A percentile compares a stretch with the other conserved stretches of the same genome.
phyloP scores from a whole-genome alignment of 305 asterid genomes.

The Fraxinus angustifolia region DNA sequence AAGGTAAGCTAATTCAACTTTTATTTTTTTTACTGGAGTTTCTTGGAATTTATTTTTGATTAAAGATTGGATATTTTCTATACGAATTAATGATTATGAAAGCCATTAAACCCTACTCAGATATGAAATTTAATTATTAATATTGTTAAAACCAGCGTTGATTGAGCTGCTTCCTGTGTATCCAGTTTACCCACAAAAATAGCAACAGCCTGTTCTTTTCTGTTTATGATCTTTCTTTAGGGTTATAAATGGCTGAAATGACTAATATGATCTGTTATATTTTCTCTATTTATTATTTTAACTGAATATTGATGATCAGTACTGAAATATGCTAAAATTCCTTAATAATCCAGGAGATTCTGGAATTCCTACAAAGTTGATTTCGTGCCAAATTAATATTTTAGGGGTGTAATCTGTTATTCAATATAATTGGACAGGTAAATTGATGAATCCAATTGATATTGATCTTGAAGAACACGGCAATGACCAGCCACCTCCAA shows the following conservation, averaged over 20 bases:
- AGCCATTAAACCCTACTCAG: not conserved
- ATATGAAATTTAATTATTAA: not conserved
- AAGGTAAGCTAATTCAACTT: not conserved
- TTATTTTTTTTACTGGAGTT: not conserved
- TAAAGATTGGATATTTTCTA: not conserved
- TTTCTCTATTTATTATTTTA: not conserved
- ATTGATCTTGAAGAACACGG: conserved; percentile 44
- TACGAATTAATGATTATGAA: not conserved
- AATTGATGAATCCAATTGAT: conserved; percentile 50
- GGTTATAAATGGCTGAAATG: not conserved
- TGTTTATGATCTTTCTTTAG: not conserved
- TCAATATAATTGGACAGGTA: conserved; percentile 28
- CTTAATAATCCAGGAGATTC: not conserved
- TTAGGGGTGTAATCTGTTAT: not conserved
- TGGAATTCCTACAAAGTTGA: not conserved
- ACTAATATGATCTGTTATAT: not conserved
- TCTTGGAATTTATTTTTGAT: not conserved
- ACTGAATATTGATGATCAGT: not conserved
- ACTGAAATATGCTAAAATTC: not conserved
- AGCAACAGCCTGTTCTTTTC: not conserved
- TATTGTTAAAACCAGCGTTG: not conserved
- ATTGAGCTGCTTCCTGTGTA: not conserved
- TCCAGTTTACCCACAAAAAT: not conserved
- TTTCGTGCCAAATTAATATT: conserved; percentile 1
- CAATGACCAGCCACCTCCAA: conserved; percentile 29